These are phyloP conservation scores for Psidium friedrichsthalianum DNA, from an alignment of 345 rosid genomes.

Conservation along the genomic window DNA sequence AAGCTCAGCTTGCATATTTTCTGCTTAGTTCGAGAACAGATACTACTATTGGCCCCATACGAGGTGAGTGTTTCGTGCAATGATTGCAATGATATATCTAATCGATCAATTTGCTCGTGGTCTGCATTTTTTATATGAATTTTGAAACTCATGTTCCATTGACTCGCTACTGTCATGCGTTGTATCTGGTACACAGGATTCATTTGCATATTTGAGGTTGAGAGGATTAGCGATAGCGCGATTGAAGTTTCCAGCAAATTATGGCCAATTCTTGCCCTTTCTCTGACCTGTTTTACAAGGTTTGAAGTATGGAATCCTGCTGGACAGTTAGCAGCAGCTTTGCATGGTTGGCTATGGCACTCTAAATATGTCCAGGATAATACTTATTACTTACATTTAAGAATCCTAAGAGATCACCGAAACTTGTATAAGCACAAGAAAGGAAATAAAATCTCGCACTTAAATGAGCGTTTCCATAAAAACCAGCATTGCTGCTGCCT, in stretches of 20 bases:
- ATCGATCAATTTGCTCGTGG: neutral
- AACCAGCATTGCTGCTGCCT: no score
- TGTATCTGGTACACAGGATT: neutral
- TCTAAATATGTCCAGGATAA: no score
- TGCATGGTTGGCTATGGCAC: no score
- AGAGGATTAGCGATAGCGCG: neutral
- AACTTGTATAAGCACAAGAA: no score
- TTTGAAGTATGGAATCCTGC: neutral
- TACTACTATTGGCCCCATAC: neutral
- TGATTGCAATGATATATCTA: neutral
- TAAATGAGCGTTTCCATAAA: no score
- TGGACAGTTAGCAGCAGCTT: neutral
- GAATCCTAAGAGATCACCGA: no score
- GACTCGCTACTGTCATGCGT: neutral
- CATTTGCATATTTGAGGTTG: neutral
- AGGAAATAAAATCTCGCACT: no score
- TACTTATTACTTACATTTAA: no score
- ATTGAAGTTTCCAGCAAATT: neutral
- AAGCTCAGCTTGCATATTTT: neutral
- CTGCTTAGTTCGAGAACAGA: neutral
- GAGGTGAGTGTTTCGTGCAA: neutral
- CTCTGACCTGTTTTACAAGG: neutral
- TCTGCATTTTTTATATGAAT: neutral
- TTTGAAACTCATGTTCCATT: neutral
- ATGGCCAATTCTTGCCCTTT: neutral